These are phyloP conservation scores for Zopfia rhizophila DNA, from an alignment of 2,329 filamentous ascomycete genomes.

Conservation along the genomic window DNA sequence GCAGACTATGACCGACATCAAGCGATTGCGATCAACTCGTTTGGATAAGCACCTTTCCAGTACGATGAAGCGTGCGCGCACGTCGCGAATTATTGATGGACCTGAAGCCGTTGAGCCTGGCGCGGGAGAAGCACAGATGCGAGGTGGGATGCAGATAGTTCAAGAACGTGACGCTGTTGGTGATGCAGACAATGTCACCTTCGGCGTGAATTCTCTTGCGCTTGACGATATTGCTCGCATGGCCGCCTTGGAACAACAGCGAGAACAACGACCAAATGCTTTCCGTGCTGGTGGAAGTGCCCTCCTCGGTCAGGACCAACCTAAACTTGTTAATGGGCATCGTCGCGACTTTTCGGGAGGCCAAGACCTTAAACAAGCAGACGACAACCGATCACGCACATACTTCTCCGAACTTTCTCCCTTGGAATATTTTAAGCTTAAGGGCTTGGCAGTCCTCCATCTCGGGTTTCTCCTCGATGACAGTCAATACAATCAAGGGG, in stretches of 20 bases:
- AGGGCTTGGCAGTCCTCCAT: constrained; percentile 91
- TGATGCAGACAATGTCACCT: constrained; percentile 81
- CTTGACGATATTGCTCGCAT: constrained; percentile 96
- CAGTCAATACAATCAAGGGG: constrained; percentile 90
- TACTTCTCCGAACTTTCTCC: constrained; percentile 98
- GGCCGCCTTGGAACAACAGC: constrained; percentile 92
- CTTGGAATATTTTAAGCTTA: constrained; percentile 96
- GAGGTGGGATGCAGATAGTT: constrained; percentile 77
- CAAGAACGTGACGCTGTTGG: constrained; percentile 78
- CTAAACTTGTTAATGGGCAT: constrained; percentile 75
- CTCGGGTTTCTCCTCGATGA: constrained; percentile 95
- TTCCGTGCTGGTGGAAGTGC: constrained; percentile 80
- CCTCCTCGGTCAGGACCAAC: constrained; percentile 71
- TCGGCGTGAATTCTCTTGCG: constrained; percentile 90
- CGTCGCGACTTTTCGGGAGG: constrained; percentile 72
- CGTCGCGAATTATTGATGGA: constrained; percentile 91
- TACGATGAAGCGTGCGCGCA: constrained; percentile 88
- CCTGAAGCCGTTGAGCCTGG: constrained; percentile 79
- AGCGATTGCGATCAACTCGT: constrained; percentile 88
- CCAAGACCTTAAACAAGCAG: constrained; percentile 61
- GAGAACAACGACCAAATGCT: constrained; percentile 85
- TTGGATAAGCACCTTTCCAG: constrained; percentile 95
- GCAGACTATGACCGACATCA: constrained; percentile 95
- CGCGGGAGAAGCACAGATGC: constrained; percentile 70
- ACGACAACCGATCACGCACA: constrained; percentile 71